A percentile compares a stretch with the other conserved stretches of the same genome.
These are phyloP conservation scores for Uncinocarpus reesii DNA, from an alignment of 2,329 filamentous ascomycete genomes.

Conservation along the genomic window DNA sequence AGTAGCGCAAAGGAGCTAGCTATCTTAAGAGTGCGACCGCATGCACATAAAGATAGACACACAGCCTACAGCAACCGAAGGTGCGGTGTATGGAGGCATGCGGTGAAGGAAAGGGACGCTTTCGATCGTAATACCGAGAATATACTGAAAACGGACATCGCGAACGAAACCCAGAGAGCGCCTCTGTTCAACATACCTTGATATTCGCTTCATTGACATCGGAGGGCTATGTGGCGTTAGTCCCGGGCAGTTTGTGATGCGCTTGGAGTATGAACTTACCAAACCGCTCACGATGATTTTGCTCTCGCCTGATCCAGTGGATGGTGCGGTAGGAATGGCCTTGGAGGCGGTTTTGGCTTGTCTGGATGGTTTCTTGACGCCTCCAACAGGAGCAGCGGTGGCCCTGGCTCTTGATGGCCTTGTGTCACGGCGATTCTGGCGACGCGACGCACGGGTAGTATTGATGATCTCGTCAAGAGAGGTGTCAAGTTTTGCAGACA, in stretches of 20 bases:
- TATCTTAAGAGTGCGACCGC: slow-evolving; percentile 7
- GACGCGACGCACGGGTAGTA: slow-evolving; percentile 51
- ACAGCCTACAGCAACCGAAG: slow-evolving; percentile 4
- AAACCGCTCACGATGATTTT: slow-evolving; percentile 99
- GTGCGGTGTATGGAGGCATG: slow-evolving; percentile 8
- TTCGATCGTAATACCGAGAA: slow-evolving; percentile 28
- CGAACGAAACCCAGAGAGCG: slow-evolving; percentile 60
- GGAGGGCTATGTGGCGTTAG: slow-evolving; percentile 62
- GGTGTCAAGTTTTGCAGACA: slow-evolving; percentile 94
- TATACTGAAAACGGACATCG: slow-evolving; percentile 42
- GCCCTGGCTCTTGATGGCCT: slow-evolving; percentile 22
- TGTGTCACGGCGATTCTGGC: slow-evolving; percentile 36
- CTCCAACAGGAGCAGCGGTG: slow-evolving; percentile 64
- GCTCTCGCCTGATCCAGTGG: slow-evolving; percentile 59
- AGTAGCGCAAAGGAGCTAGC: slow-evolving; percentile 14
- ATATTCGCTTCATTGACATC: slow-evolving; percentile 96
- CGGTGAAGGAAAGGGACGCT: slow-evolving; percentile 26
- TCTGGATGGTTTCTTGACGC: slow-evolving; percentile 68
- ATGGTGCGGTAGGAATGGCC: slow-evolving; percentile 54
- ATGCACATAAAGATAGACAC: slow-evolving; percentile 19
- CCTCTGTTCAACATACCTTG: slow-evolving; percentile 99
- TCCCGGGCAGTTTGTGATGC: slow-evolving; percentile 1
- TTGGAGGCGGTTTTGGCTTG: slow-evolving; percentile 35
- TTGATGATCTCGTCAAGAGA: slow-evolving; percentile 96
- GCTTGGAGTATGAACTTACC: slow-evolving; percentile 48